Percentiles rank a stretch among this genome's conserved stretches.
Conservation (phyloP, 805 yeast genomes). For the Sugiyamaella qingdaonensis region DNA sequence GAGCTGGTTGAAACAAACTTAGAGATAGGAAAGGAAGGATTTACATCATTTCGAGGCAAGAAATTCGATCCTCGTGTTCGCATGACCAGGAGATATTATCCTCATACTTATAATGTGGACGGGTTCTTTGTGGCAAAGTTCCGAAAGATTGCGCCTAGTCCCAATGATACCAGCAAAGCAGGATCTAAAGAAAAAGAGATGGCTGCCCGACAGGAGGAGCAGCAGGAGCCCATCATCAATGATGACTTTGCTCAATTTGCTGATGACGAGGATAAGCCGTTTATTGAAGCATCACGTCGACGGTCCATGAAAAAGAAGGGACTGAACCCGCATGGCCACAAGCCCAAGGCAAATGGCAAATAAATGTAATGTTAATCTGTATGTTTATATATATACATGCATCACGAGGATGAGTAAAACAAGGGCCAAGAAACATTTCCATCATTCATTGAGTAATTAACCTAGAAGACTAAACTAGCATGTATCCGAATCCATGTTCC, state of each 20-base stretch:
- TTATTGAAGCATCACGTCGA: constrained; percentile 55
- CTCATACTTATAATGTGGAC: constrained; percentile 97
- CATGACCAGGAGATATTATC: constrained; percentile 91
- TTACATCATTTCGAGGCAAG: constrained; percentile 89
- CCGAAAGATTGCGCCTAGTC: constrained; percentile 82
- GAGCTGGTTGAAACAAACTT: constrained; percentile 89
- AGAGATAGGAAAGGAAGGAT: constrained; percentile 93
- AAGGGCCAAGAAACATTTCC: not conserved
- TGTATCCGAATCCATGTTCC: constrained; percentile 77
- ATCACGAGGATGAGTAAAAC: not conserved
- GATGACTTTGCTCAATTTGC: constrained; percentile 84
- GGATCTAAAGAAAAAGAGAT: constrained; percentile 85
- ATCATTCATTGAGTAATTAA: not conserved
- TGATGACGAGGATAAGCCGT: constrained; percentile 65
- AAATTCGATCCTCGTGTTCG: constrained; percentile 72
- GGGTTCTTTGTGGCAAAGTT: constrained; percentile 98
- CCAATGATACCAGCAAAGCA: constrained; percentile 78
- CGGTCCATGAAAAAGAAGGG: constrained; percentile 34
- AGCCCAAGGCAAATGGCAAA: not conserved
- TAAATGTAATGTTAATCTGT: not conserved
- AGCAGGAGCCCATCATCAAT: constrained; percentile 66
- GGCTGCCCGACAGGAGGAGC: constrained; percentile 74
- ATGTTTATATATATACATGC: not conserved
- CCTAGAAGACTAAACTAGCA: constrained; percentile 1
- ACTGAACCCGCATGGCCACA: constrained; percentile 26